phyloP scores from a whole-genome alignment of 2,329 filamentous ascomycete species.

The Verticillium longisporum region DNA sequence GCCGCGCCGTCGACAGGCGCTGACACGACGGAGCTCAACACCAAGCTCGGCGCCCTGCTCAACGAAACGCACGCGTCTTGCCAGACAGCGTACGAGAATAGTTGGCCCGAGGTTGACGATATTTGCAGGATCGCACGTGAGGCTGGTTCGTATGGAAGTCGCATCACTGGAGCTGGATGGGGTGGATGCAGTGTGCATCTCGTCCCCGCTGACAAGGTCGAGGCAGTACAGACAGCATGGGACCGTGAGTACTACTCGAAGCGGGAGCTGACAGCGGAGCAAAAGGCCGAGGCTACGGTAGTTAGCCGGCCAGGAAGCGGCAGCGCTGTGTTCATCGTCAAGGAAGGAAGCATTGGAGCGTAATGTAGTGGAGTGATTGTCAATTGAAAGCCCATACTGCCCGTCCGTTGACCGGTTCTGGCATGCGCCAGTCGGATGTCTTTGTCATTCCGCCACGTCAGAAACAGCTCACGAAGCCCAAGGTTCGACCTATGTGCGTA shows the following conservation, averaged over 20 bases:
- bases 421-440: not conserved
- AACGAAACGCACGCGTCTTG: conserved; percentile 88
- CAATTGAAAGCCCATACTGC: not conserved
- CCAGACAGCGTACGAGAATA: conserved; percentile 83
- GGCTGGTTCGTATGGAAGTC: conserved; percentile 76
- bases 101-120: conserved; percentile 84
- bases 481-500: not conserved
- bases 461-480: not conserved
- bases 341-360: conserved; percentile 13
- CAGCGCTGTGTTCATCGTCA: conserved; percentile 44
- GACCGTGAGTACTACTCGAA: conserved; percentile 76
- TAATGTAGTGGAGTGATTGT: not conserved
- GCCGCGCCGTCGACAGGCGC: conserved; percentile 21
- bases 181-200: conserved; percentile 94
- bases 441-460: not conserved
- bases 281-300: conserved; percentile 72
- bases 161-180: conserved; percentile 92
- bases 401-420: not conserved
- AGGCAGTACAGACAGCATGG: conserved; percentile 69
- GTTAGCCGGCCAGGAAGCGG: conserved; percentile 83
- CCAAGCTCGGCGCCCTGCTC: conserved; percentile 71
- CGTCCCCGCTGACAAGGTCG: conserved; percentile 76
- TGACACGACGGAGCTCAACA: conserved; percentile 55
- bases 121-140: conserved; percentile 73
- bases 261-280: conserved; percentile 58